Base-by-base conservation (phyloP, 305 asterid species). In the Fraxinus nigra region DNA sequence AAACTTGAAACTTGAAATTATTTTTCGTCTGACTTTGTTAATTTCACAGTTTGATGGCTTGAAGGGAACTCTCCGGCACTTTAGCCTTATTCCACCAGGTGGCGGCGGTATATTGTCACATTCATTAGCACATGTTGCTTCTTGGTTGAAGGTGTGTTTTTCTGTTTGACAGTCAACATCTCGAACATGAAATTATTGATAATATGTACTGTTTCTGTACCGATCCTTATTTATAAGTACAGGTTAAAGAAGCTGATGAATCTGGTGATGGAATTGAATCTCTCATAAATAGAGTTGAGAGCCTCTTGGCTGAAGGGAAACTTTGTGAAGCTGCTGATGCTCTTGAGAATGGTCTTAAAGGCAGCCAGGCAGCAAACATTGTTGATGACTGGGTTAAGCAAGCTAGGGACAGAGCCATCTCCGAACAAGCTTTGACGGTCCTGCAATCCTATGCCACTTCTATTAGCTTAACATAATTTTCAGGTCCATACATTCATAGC, bases 61-160 rank as follows among this genome's bases (percentile, higher is more conserved):
- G 90, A 95, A 92, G 89, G 93, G 91, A 40, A 92, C 97, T 32
- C 76, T 95, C 77, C 92, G 97, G 76, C 99, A 90, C 89, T 93
- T 89, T 88, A 89, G 97, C 90, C 86, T 94, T 78, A 89, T 95
- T 69, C 97, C 98, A 34, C 92, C 93, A 13, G 89, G 93, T 4
- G 97, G 98, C 30, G 99, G 97, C 82, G 99, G 99, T 77, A 90
- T 94, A 87, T 85, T 95, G 86, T 78, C 97, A 24, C 98, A 94
- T 88, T 92, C 97, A 59, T 86, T 95, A 87, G 99, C 99, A 56
- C 87, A 81, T 54, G 81, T 95, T 33, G 97, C 97, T 61, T 94
- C 99, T 56, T 85, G 88, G 87, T 85, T 95, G 83, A 95, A 95
- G 99, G 99, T 95, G 22, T 70, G 43, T 75, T 26, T 85, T 76